Evolutionary conservation across 768 basidiomycete genomes (phyloP).

Genomic region (Trametes cingulata): DNA sequence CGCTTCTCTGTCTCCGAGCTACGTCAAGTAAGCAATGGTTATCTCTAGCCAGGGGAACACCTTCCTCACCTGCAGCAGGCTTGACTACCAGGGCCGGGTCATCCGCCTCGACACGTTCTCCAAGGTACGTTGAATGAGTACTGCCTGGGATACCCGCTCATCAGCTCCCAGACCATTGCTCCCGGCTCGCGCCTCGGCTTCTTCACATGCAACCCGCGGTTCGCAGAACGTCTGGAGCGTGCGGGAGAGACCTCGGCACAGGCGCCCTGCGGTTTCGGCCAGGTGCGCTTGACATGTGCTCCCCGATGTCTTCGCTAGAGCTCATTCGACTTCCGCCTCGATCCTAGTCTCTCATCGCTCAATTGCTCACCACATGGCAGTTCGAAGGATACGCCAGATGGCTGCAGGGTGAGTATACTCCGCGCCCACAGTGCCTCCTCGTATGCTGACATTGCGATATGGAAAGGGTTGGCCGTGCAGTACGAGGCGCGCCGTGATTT

Average conservation of each 20-base stretch:
- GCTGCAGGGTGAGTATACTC: slow-evolving; percentile 55
- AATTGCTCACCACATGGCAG: slow-evolving; percentile 66
- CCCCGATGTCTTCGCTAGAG: background rate
- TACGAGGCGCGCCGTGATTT: slow-evolving; percentile 61
- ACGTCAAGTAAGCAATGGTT: slow-evolving; percentile 46
- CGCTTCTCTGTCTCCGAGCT: slow-evolving; percentile 59
- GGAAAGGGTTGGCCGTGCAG: slow-evolving; percentile 50
- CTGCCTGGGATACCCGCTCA: too few species aligned
- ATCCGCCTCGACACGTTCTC: slow-evolving; percentile 82
- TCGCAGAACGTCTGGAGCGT: slow-evolving; percentile 74
- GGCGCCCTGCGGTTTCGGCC: slow-evolving; percentile 70
- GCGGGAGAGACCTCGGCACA: slow-evolving; percentile 69
- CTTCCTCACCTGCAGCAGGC: slow-evolving; percentile 32
- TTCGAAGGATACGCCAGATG: slow-evolving; percentile 74
- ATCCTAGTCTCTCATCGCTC: slow-evolving; percentile 52
- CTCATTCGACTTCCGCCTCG: background rate
- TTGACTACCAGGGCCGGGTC: slow-evolving; percentile 82
- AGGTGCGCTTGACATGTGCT: slow-evolving; percentile 38
- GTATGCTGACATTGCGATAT: background rate
- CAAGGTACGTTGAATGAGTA: slow-evolving; percentile 53
- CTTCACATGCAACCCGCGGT: slow-evolving; percentile 75
- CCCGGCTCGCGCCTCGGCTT: slow-evolving; percentile 80
- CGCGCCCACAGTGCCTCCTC: background rate
- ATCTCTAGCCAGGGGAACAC: background rate
- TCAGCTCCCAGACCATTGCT: slow-evolving; percentile 59